Evolutionary conservation across 495 filamentous ascomycete genomes (phyloP).

Genomic region (Neurospora pannonica): DNA sequence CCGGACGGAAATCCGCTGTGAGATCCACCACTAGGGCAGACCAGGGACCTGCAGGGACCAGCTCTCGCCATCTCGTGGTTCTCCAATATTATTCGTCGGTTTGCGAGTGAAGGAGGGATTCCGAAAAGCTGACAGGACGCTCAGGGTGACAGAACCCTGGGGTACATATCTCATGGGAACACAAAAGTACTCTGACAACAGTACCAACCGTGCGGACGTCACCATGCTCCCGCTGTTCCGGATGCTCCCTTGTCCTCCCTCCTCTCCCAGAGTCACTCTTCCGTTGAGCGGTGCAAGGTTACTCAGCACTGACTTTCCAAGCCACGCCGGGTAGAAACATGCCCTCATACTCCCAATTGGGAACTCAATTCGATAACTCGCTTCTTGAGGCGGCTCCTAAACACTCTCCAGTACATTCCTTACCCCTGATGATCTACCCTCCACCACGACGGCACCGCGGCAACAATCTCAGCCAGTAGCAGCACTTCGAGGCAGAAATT

Average conservation of each 20-base stretch:
- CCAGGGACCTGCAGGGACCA: background rate
- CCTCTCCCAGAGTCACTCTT: background rate
- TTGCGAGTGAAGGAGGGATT: background rate
- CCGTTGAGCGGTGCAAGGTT: background rate
- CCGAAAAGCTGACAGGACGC: background rate
- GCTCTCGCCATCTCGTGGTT: background rate
- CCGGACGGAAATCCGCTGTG: background rate
- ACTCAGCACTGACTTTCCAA: background rate
- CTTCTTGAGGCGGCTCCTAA: background rate
- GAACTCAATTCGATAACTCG: background rate
- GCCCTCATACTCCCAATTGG: background rate
- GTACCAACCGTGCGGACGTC: background rate
- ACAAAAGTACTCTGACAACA: background rate
- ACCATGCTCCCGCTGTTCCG: background rate
- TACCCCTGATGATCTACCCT: background rate
- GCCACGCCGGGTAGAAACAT: background rate
- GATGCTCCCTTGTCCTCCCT: background rate
- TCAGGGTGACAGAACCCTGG: background rate
- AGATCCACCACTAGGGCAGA: background rate
- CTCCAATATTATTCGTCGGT: background rate
- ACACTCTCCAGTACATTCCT: background rate
- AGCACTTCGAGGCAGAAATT: background rate
- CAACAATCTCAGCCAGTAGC: background rate
- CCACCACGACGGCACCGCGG: background rate
- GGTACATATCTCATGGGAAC: background rate